A percentile compares a stretch with the other conserved stretches of the same genome.
These are phyloP conservation scores for Hymenotorrendiella dingleyae DNA, from an alignment of 2,329 filamentous ascomycete species.

Conservation along the genomic window DNA sequence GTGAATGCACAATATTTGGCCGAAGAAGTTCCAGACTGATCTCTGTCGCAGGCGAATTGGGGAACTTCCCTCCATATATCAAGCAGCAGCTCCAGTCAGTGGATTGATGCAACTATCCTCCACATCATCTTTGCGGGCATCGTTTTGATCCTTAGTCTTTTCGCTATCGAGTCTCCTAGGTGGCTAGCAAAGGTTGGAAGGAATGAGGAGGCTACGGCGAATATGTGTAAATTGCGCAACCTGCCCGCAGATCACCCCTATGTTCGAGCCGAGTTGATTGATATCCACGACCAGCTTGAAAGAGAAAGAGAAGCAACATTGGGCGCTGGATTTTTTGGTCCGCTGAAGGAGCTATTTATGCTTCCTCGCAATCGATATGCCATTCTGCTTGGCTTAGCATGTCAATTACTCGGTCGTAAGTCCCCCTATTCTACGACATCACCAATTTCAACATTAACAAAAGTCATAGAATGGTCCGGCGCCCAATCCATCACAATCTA, in stretches of 20 bases:
- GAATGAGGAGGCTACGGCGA: conserved; percentile 46
- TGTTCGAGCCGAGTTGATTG: conserved; percentile 44
- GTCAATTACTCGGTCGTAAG: conserved; percentile 52
- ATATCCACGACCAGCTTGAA: conserved; percentile 39
- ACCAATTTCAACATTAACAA: not conserved
- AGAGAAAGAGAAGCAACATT: conserved; percentile 43
- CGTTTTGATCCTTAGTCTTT: conserved; percentile 29
- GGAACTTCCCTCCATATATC: conserved; percentile 32
- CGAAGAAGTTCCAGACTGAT: not conserved
- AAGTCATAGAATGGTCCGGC: conserved; percentile 57
- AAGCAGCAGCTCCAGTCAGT: conserved; percentile 35
- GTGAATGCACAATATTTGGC: not conserved
- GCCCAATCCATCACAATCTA: conserved; percentile 59
- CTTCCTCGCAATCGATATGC: conserved; percentile 63
- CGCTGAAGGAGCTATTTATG: conserved; percentile 51
- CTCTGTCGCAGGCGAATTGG: conserved; percentile 15
- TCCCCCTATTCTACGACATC: conserved; percentile 15
- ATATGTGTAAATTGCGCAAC: conserved; percentile 38
- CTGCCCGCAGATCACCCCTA: conserved; percentile 36
- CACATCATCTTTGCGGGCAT: conserved; percentile 52
- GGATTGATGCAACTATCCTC: conserved; percentile 65
- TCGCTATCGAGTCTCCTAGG: conserved; percentile 45
- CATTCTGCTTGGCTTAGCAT: conserved; percentile 58
- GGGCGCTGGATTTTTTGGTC: conserved; percentile 37
- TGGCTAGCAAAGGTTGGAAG: conserved; percentile 63